Evolutionary conservation across 2,329 filamentous ascomycete species (phyloP).

Genomic region (Fusarium haematococcum): DNA sequence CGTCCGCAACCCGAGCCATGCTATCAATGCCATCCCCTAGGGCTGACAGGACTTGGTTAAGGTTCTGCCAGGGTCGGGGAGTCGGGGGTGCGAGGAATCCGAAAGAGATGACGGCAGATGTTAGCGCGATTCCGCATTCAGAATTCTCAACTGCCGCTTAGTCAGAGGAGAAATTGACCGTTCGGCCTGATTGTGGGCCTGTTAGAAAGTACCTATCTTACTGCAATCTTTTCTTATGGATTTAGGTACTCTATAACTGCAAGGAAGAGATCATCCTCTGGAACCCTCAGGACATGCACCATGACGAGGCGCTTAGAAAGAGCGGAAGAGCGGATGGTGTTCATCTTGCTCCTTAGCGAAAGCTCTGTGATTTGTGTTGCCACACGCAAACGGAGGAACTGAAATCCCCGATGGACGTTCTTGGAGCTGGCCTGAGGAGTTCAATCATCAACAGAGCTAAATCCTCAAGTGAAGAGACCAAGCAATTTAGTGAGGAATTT

Average conservation of each 20-base stretch:
- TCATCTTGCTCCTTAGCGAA: not conserved
- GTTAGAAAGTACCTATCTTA: not conserved
- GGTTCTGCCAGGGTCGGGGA: not conserved
- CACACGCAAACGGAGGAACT: not conserved
- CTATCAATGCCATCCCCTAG: not conserved
- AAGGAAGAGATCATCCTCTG: not conserved
- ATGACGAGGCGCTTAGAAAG: not conserved
- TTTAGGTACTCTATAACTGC: not conserved
- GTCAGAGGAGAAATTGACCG: not conserved
- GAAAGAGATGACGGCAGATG: not conserved
- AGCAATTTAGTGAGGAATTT: not conserved
- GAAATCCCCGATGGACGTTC: not conserved
- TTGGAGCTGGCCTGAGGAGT: not conserved
- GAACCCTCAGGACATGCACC: not conserved
- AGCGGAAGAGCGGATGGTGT: not conserved
- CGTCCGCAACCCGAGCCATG: not conserved
- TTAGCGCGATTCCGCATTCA: not conserved
- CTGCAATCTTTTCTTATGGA: not conserved
- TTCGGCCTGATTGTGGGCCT: not conserved
- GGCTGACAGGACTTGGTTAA: not conserved
- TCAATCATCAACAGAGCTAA: not conserved
- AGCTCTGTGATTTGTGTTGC: not conserved
- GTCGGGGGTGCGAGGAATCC: not conserved
- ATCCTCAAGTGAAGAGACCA: not conserved
- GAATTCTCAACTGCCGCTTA: not conserved